Base-by-base conservation (phyloP, 192 early-diverging fungal genomes). In the Umbelopsis vinacea region DNA sequence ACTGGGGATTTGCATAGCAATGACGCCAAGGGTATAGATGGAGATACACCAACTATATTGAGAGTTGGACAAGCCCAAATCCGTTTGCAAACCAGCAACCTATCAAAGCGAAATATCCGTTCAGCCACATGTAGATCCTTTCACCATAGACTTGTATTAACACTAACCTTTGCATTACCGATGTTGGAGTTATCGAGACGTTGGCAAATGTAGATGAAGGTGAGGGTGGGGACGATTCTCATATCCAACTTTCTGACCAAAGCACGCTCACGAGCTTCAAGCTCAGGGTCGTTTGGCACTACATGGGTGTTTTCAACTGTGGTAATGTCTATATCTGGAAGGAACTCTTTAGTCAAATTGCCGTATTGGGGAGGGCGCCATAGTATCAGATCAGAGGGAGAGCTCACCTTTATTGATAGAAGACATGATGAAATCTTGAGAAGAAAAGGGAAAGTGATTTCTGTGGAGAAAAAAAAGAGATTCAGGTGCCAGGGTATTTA, bases 1-100 rank as follows among this genome's bases (percentile, higher is more conserved):
- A 52, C 60, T 67, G 17, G 71, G 71, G 11, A 73, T 38, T 73
- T 73, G 71, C 71, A 73, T 66, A 35, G 71, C 71, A 37, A 73
- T 73, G 14, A 73, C 71, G 46, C 71, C 71, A n/a, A 73, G 48
- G 3, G 63, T 66, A 24, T 73, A 73, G 46, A 73, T 73, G 43
- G 57, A 66, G n/a, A 73, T 73, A 22, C 37, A 57, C 71, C 71
- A 73, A 73, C 46, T 66, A 47, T 66, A 73, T 21, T 54, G 35
- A 19, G 43, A 24, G 46, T 73, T 48, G 6, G 38, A 22, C 33
- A 73, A 22, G 24, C 57, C 57, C 52, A 73, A 60, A 37, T 73
- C 71, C 19, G 38, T 48, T 21, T 68, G 67, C 43, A 68, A 47
- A 24, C 67, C 67, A 17, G 67, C 67, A 46, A 68, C 67, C 67